These are phyloP conservation scores for Leccinum pallidistipes DNA, from an alignment of 1,284 basidiomycete species.

Conservation along the genomic window DNA sequence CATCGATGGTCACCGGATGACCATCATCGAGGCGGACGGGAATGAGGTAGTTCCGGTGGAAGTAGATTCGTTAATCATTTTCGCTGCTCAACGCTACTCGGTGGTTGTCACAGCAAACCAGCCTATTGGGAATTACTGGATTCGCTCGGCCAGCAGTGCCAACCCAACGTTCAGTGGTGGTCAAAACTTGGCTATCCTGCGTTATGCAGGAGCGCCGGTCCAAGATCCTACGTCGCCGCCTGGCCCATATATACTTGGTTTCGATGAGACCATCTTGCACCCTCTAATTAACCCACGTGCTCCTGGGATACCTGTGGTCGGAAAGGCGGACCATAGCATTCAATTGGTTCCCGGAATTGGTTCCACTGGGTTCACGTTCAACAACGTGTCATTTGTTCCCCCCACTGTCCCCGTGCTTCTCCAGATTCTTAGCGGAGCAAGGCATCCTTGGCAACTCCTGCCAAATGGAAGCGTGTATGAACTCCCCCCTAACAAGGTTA, in stretches of 20 bases:
- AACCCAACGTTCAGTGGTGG: constrained; percentile 35
- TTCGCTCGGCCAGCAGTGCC: constrained; percentile 31
- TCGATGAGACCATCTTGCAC: constrained; percentile 36
- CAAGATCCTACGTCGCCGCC: constrained; percentile 43
- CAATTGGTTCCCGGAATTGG: constrained; percentile 18
- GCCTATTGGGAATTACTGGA: constrained; percentile 45
- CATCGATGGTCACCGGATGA: constrained; percentile 44
- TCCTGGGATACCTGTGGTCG: constrained; percentile 30
- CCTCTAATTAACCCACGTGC: constrained; percentile 35
- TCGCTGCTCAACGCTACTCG: constrained; percentile 43
- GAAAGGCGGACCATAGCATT: constrained; percentile 31
- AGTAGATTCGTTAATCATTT: constrained; percentile 42
- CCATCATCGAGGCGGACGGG: constrained; percentile 53
- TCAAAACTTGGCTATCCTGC: constrained; percentile 52
- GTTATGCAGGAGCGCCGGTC: constrained; percentile 47
- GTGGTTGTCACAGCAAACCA: constrained; percentile 37
- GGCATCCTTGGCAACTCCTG: constrained; percentile 28
- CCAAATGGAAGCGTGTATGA: constrained; percentile 34
- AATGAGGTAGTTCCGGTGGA: constrained; percentile 38
- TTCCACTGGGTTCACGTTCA: constrained; percentile 8
- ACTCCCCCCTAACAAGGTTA: constrained; percentile 32
- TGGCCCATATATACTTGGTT: constrained; percentile 28
- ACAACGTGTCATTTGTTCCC: constrained; percentile 19
- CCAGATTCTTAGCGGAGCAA: constrained; percentile 41
- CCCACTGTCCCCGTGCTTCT: constrained; percentile 36